These are phyloP conservation scores for Cnidoscolus chayamansa DNA, from an alignment of 441 rosid species.

Conservation along the genomic window DNA sequence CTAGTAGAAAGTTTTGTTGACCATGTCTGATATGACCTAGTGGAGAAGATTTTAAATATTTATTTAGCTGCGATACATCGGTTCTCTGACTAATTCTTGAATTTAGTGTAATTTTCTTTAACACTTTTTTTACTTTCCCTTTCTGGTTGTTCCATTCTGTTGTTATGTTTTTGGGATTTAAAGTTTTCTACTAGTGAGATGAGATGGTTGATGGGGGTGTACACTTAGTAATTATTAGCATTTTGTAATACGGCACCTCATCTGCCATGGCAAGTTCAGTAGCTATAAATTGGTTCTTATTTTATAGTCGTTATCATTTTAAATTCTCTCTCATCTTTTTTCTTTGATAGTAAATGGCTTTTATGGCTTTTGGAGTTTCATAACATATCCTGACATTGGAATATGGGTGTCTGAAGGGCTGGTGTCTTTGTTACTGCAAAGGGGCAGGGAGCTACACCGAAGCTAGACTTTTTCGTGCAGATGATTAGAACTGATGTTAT, in stretches of 20 bases:
- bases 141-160: not conserved
- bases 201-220: slow-evolving; percentile 2
- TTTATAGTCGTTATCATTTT: not conserved
- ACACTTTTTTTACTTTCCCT: not conserved
- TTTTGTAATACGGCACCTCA: not conserved
- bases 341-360: not conserved
- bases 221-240: not conserved
- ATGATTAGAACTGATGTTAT: slow-evolving; percentile 90
- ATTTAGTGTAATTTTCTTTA: slow-evolving; percentile 12
- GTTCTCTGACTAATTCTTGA: not conserved
- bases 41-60: not conserved
- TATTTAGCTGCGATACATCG: not conserved
- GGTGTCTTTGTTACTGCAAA: slow-evolving; percentile 20
- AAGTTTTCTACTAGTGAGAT: not conserved
- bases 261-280: not conserved
- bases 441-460: slow-evolving; percentile 21
- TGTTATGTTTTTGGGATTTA: not conserved
- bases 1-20: not conserved
- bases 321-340: not conserved
- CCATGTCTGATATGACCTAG: not conserved
- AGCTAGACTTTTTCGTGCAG: slow-evolving; percentile 32
- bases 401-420: slow-evolving; percentile 30
- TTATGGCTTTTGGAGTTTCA: slow-evolving; percentile 9
- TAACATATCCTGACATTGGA: slow-evolving; percentile 26
- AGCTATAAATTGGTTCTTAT: slow-evolving; percentile 4